These are phyloP conservation scores for Alternaria triticina DNA, from an alignment of 2,329 filamentous ascomycete genomes.

Conservation along the genomic window DNA sequence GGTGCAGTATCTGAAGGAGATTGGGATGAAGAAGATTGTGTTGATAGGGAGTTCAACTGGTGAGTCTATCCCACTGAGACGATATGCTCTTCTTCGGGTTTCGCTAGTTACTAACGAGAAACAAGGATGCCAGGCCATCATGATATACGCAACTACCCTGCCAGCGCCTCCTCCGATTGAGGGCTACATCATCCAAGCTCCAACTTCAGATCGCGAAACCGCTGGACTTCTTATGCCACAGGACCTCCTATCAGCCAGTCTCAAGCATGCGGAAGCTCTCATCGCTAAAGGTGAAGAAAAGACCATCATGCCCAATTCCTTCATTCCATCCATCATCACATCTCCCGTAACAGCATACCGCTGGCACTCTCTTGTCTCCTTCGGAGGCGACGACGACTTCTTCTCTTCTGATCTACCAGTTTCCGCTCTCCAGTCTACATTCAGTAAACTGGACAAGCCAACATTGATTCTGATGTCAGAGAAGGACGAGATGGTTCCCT, in stretches of 20 bases:
- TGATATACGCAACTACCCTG: constrained; percentile 11
- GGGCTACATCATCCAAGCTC: constrained; percentile 23
- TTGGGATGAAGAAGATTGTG: background rate
- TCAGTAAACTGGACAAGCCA: constrained; percentile 13
- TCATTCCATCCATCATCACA: constrained; percentile 16
- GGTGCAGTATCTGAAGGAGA: constrained; percentile 13
- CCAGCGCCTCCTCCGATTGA: constrained; percentile 1
- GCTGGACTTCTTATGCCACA: constrained; percentile 19
- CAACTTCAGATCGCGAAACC: constrained; percentile 24
- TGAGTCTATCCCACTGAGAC: background rate
- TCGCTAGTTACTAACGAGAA: background rate
- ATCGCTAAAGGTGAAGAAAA: constrained; percentile 9
- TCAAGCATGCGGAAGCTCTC: constrained; percentile 11
- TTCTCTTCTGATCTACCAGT: constrained; percentile 19
- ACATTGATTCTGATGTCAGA: constrained; percentile 17
- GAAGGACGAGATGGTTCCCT: constrained; percentile 24
- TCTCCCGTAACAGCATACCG: constrained; percentile 24
- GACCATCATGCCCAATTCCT: constrained; percentile 8
- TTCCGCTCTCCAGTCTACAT: background rate
- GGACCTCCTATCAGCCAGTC: constrained; percentile 2
- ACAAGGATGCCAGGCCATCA: constrained; percentile 19
- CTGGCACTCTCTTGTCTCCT: constrained; percentile 20
- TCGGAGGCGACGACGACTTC: constrained; percentile 26
- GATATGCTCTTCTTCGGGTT: background rate
- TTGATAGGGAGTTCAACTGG: constrained; percentile 4